These are phyloP conservation scores for Cavenderia fasciculata DNA, from an alignment of 78 protist species.

Conservation along the genomic window DNA sequence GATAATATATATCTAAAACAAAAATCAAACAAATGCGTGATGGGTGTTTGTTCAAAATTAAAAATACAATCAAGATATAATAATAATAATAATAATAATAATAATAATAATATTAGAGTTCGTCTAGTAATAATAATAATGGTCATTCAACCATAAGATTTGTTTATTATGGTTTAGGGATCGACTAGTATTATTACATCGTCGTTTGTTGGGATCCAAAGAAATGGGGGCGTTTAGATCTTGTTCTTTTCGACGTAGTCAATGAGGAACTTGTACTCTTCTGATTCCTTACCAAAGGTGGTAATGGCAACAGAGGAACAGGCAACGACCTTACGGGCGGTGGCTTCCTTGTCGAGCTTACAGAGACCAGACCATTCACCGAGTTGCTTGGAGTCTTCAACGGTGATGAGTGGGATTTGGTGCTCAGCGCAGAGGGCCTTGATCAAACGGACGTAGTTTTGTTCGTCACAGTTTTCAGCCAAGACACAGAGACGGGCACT, in stretches of 20 bases:
- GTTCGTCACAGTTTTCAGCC: conserved; percentile 92
- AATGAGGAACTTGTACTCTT: conserved; percentile 85
- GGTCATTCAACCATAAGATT: no score
- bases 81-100: no score
- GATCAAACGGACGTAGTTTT: conserved; percentile 90
- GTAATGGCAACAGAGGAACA: conserved; percentile 94
- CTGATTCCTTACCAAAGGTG: conserved; percentile 85
- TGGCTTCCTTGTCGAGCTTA: conserved; percentile 96
- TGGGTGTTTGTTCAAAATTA: no score
- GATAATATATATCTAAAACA: no score
- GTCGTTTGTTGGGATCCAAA: no score
- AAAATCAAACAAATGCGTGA: no score
- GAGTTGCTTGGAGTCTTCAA: conserved; percentile 90
- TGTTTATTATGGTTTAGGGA: no score
- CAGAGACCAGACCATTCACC: conserved; percentile 98
- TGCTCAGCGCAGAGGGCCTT: conserved; percentile 95
- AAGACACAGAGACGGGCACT: conserved; percentile 94
- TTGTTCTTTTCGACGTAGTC: conserved; percentile 80
- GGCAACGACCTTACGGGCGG: conserved; percentile 95
- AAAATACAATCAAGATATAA: no score
- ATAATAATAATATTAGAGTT: no score
- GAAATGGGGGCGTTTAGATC: conserved; percentile 6
- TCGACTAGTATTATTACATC: no score
- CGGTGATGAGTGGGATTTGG: conserved; percentile 89
- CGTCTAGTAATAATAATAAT: no score